phyloP scores from a whole-genome alignment of 495 filamentous ascomycete species.

The Copromyces sp. region DNA sequence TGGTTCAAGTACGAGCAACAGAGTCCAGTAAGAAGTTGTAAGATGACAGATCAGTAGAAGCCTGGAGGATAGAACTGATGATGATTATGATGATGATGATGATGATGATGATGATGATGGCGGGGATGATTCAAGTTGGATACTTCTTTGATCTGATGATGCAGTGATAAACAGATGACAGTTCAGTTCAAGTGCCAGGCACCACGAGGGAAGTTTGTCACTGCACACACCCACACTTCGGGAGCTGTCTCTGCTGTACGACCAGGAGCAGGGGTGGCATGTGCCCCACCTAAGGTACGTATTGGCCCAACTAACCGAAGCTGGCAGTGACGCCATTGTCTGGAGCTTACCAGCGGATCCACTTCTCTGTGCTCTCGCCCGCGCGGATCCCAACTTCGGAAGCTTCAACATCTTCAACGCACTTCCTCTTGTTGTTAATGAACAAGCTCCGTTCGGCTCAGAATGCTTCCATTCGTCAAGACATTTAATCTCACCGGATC shows the following conservation, averaged over 20 bases:
- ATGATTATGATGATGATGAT: background rate
- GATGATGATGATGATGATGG: background rate
- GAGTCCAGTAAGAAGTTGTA: background rate
- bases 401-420: background rate
- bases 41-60: background rate
- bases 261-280: background rate
- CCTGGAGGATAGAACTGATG: background rate
- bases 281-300: background rate
- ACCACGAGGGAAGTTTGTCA: background rate
- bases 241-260: background rate
- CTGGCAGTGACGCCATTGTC: background rate
- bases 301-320: background rate
- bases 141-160: background rate
- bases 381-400: background rate
- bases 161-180: background rate
- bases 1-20: background rate
- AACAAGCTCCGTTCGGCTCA: background rate
- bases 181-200: background rate
- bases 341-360: background rate
- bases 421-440: background rate
- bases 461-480: background rate
- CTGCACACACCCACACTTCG: background rate
- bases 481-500: background rate
- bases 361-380: background rate
- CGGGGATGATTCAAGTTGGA: background rate